Percentiles rank a stretch among this genome's conserved stretches.
Conservation (phyloP, 1,284 basidiomycete species). For the Tilletia indica region DNA sequence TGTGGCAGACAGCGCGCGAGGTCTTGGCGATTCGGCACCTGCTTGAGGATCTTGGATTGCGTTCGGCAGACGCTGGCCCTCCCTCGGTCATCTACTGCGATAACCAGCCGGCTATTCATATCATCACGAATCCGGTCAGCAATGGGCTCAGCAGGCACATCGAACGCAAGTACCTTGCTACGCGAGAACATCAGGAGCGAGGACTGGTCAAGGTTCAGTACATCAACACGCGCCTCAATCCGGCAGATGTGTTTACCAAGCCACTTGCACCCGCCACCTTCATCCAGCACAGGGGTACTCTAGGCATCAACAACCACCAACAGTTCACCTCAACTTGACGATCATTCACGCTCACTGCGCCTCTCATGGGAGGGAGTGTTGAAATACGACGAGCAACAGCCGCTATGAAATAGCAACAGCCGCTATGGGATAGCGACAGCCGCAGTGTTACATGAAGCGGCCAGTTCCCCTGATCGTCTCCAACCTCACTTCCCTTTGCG, state of each 20-base stretch:
- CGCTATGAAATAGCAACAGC: too few species aligned
- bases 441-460: too few species aligned
- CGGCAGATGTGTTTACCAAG: not conserved
- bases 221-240: not conserved
- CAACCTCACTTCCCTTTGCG: too few species aligned
- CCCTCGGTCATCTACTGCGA: conserved; percentile 8
- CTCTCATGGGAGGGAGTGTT: too few species aligned
- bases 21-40: not conserved
- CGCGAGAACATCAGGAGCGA: conserved; percentile 7
- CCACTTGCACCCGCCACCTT: not conserved
- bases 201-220: not conserved
- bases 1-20: not conserved
- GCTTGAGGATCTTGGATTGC: not conserved
- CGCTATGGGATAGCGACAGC: too few species aligned
- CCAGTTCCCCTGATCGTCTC: too few species aligned
- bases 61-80: not conserved
- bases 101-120: not conserved
- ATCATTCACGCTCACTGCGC: too few species aligned
- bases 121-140: conserved; percentile 1
- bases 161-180: conserved; percentile 2
- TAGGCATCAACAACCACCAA: too few species aligned
- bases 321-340: too few species aligned
- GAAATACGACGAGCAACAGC: too few species aligned
- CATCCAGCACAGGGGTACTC: not conserved
- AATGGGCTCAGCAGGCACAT: conserved; percentile 3